These are phyloP conservation scores for Leptodontidium sp. DNA, from an alignment of 2,329 filamentous ascomycete species.

Conservation along the genomic window DNA sequence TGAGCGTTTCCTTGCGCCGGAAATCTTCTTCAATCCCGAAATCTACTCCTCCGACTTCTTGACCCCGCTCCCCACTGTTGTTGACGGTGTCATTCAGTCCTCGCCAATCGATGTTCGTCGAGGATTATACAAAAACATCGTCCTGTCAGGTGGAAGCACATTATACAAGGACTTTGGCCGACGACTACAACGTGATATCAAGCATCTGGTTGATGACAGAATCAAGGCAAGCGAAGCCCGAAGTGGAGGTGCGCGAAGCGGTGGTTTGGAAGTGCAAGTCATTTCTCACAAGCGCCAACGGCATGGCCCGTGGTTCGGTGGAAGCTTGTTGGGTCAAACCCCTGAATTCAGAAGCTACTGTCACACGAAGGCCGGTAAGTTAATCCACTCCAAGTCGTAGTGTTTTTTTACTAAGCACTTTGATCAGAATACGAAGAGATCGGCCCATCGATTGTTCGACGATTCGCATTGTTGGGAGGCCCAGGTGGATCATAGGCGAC, in stretches of 20 bases:
- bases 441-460: slow-evolving; percentile 88
- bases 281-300: slow-evolving; percentile 97
- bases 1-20: slow-evolving; percentile 95
- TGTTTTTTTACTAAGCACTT: slow-evolving; percentile 17
- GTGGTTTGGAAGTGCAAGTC: slow-evolving; percentile 94
- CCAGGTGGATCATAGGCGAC: slow-evolving; percentile 75
- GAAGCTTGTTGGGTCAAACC: slow-evolving; percentile 93
- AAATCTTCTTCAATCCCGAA: slow-evolving; percentile 99
- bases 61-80: slow-evolving; percentile 91
- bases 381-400: background rate
- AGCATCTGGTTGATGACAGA: slow-evolving; percentile 90
- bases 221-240: slow-evolving; percentile 91
- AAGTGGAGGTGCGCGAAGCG: slow-evolving; percentile 88
- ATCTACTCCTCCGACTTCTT: slow-evolving; percentile 99
- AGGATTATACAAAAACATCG: slow-evolving; percentile 99
- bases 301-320: slow-evolving; percentile 98
- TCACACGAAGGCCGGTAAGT: slow-evolving; percentile 78
- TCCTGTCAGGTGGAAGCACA: slow-evolving; percentile 94
- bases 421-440: slow-evolving; percentile 41
- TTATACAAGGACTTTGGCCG: slow-evolving; percentile 99
- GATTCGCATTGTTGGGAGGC: slow-evolving; percentile 92
- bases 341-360: slow-evolving; percentile 99
- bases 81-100: slow-evolving; percentile 96
- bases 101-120: slow-evolving; percentile 97
- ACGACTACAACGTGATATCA: slow-evolving; percentile 94